Conservation (phyloP, 1,284 basidiomycete genomes). For the Ustilago cynodontis region DNA sequence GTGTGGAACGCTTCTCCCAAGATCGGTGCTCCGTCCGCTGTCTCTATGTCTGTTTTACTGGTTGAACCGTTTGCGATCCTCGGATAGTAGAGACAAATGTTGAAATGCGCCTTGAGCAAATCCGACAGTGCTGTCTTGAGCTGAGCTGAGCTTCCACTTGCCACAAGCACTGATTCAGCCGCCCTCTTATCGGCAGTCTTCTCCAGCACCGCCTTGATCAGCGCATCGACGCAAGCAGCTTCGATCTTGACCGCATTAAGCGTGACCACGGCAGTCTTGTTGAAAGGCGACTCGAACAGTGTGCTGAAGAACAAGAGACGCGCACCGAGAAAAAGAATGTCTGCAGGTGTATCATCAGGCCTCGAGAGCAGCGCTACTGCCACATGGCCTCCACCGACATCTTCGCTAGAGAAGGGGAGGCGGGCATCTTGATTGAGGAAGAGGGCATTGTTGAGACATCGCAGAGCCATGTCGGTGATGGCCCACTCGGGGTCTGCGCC, state of each 20-base stretch:
- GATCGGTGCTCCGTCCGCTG: slow-evolving; percentile 17
- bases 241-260: slow-evolving; percentile 38
- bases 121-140: slow-evolving; percentile 53
- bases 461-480: slow-evolving; percentile 57
- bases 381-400: slow-evolving; percentile 47
- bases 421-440: slow-evolving; percentile 54
- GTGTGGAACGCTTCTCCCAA: slow-evolving; percentile 49
- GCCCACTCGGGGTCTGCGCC: slow-evolving; percentile 42
- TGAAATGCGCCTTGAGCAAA: slow-evolving; percentile 62
- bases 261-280: slow-evolving; percentile 51
- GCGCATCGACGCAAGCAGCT: slow-evolving; percentile 32
- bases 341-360: slow-evolving; percentile 40
- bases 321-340: slow-evolving; percentile 58
- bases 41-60: neutral
- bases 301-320: slow-evolving; percentile 64
- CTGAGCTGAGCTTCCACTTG: slow-evolving; percentile 42
- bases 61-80: slow-evolving; percentile 24
- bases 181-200: slow-evolving; percentile 17
- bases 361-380: slow-evolving; percentile 41
- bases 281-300: slow-evolving; percentile 61
- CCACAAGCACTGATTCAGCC: slow-evolving; percentile 15
- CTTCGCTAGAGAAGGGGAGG: slow-evolving; percentile 41
- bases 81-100: slow-evolving; percentile 63
- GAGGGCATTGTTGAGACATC: slow-evolving; percentile 64
- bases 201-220: slow-evolving; percentile 27